Conservation (phyloP, 495 filamentous ascomycete genomes). For the Penicillium angulare region DNA sequence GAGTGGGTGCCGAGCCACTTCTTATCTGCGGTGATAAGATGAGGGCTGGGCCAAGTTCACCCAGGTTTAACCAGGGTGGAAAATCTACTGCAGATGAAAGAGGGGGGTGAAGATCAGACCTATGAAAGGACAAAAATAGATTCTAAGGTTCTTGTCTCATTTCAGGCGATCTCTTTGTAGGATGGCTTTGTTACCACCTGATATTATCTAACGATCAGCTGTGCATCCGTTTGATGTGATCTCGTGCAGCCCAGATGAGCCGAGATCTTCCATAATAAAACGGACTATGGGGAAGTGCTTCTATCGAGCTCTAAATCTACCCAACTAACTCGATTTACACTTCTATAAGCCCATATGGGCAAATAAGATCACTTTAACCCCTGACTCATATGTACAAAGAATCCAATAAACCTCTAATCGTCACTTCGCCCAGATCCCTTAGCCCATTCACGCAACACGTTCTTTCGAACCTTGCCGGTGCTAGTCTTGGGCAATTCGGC, state of each 20-base stretch:
- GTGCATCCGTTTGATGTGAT: not conserved
- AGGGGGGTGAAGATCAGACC: not conserved
- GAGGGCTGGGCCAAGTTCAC: not conserved
- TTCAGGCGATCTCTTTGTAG: no score
- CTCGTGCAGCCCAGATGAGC: no score
- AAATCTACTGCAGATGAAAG: not conserved
- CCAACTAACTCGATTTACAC: no score
- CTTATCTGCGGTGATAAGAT: conserved; percentile 32
- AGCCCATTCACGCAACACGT: conserved; percentile 84
- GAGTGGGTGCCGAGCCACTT: conserved; percentile 24
- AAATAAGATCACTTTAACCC: no score
- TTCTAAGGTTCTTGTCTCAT: no score
- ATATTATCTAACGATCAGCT: no score
- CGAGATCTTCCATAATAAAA: no score
- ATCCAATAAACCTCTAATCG: not conserved
- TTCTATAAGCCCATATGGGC: no score
- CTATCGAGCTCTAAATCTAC: no score
- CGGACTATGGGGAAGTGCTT: no score
- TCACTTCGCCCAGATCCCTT: conserved; percentile 43
- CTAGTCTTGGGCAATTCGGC: conserved; percentile 90
- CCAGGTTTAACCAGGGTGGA: no score
- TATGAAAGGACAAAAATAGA: not conserved
- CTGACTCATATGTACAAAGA: not conserved
- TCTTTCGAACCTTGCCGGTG: conserved; percentile 96
- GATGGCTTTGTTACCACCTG: no score